A percentile compares a stretch with the other conserved stretches of the same genome.
Conservation (phyloP, 805 yeast species). For the Kregervanrija fluxuum region DNA sequence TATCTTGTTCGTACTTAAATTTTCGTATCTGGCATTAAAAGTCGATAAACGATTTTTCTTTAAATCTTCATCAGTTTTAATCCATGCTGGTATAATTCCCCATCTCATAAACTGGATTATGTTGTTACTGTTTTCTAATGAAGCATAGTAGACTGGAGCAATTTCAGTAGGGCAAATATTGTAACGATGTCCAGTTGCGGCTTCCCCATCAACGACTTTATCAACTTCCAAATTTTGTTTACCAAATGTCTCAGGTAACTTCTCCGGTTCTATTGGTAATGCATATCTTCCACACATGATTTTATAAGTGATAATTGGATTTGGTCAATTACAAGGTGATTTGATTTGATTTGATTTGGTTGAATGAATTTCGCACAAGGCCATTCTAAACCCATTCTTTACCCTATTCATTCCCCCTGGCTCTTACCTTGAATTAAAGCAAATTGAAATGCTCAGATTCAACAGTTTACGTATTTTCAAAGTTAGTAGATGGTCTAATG, state of each 20-base stretch:
- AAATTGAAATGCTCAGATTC: no score
- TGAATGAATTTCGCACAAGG: no score
- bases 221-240: conserved; percentile 21
- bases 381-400: no score
- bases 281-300: conserved; percentile 32
- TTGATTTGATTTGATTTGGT: no score
- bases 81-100: conserved; percentile 74
- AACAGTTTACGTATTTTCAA: no score
- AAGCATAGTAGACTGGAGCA: conserved; percentile 35
- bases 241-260: conserved; percentile 34
- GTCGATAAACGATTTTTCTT: conserved; percentile 35
- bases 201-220: conserved; percentile 14
- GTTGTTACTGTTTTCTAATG: background rate
- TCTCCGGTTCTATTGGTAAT: conserved; percentile 31
- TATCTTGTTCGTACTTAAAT: conserved; percentile 41
- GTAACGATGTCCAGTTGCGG: conserved; percentile 32
- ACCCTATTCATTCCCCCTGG: no score
- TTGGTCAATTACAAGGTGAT: no score
- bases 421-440: no score
- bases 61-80: conserved; percentile 29
- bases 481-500: no score
- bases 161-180: conserved; percentile 57
- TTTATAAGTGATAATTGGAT: no score
- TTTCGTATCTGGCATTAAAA: conserved; percentile 72
- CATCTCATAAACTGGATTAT: conserved; percentile 57